Conservation (phyloP, 306 rosid genomes). For the Urtica urens region DNA sequence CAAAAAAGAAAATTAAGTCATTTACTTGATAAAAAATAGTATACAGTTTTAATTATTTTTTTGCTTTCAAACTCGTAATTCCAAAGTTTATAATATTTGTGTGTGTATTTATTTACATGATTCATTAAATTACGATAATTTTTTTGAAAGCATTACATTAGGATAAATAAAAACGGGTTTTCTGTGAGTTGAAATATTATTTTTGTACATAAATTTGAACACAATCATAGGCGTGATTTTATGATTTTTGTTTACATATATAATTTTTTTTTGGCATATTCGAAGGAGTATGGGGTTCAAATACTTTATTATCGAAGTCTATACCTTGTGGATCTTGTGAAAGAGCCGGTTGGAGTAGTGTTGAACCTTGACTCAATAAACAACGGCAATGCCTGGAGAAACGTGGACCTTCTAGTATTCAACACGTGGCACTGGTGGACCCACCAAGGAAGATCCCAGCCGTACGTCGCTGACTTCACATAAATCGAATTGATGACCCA, state of each 20-base stretch:
- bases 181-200: too few species aligned
- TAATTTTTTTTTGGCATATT: too few species aligned
- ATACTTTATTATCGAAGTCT: slow-evolving; percentile 53
- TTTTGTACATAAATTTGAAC: too few species aligned
- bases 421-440: slow-evolving; percentile 99
- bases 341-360: slow-evolving; percentile 52
- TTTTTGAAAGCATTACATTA: too few species aligned
- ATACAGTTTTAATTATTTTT: too few species aligned
- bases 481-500: too few species aligned
- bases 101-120: not conserved
- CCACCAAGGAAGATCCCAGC: slow-evolving; percentile 69
- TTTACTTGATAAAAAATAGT: not conserved
- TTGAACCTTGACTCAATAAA: slow-evolving; percentile 70
- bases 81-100: too few species aligned
- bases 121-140: not conserved
- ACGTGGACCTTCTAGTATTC: slow-evolving; percentile 66
- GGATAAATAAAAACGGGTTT: too few species aligned
- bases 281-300: slow-evolving; percentile 58
- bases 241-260: too few species aligned
- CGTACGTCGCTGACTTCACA: slow-evolving; percentile 39
- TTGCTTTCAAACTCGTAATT: too few species aligned
- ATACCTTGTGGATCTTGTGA: slow-evolving; percentile 63
- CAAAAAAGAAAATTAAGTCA: not conserved
- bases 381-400: slow-evolving; percentile 64
- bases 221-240: too few species aligned